A percentile compares a stretch with the other conserved stretches of the same genome.
phyloP scores from a whole-genome alignment of 2,329 filamentous ascomycete genomes.

The Talaromyces funiculosus region DNA sequence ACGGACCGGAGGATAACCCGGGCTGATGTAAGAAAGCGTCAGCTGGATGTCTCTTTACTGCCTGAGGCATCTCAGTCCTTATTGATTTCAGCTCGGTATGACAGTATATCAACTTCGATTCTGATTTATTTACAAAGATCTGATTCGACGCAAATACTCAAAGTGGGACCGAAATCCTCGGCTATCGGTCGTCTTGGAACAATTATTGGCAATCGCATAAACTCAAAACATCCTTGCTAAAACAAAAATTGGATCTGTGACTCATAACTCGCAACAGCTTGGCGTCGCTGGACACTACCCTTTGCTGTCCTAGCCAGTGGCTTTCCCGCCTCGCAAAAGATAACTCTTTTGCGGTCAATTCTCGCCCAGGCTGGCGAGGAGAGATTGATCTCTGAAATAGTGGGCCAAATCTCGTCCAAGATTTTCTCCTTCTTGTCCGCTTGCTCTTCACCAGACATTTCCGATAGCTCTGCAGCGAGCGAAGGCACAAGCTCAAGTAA shows the following conservation, averaged over 20 bases:
- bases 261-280: background rate
- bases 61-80: background rate
- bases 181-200: background rate
- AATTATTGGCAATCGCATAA: too few relatives aligned
- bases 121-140: background rate
- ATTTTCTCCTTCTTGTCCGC: background rate
- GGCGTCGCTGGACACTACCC: background rate
- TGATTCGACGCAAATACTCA: background rate
- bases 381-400: background rate
- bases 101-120: background rate
- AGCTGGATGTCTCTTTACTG: too few relatives aligned
- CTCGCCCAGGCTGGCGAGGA: background rate
- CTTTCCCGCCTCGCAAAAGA: constrained; percentile 4
- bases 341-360: background rate
- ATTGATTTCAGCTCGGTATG: background rate
- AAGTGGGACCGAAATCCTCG: background rate
- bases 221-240: too few relatives aligned
- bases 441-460: background rate
- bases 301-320: constrained; percentile 4
- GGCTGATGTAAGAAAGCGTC: background rate
- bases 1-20: background rate
- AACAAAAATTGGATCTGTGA: background rate
- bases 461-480: background rate
- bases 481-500: constrained; percentile 5
- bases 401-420: constrained; percentile 1